These are phyloP conservation scores for Dispira simplex DNA, from an alignment of 192 early-diverging fungal species.

Conservation along the genomic window DNA sequence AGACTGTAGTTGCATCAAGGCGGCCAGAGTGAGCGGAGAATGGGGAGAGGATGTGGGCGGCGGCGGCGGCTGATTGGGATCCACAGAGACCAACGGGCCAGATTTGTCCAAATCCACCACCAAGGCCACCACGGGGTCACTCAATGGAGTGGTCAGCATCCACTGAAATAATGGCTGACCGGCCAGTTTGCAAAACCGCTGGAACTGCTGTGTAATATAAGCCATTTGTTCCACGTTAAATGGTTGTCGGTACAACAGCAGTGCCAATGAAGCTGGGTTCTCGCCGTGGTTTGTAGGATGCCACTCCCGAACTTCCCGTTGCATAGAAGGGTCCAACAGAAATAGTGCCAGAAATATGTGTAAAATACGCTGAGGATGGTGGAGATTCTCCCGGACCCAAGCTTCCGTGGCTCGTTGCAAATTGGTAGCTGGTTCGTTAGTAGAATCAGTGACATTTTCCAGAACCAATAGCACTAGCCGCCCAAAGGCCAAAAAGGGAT, in stretches of 20 bases:
- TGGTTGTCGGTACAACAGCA: slow-evolving; percentile 34
- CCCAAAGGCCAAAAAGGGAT: slow-evolving; percentile 35
- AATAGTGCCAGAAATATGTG: slow-evolving; percentile 18
- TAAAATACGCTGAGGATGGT: slow-evolving; percentile 18
- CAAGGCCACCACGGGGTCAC: background rate
- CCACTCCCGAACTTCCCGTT: slow-evolving; percentile 10
- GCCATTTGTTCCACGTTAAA: slow-evolving; percentile 53
- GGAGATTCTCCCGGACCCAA: slow-evolving; percentile 11
- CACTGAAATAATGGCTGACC: slow-evolving; percentile 1
- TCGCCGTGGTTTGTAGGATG: slow-evolving; percentile 18
- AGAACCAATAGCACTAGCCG: slow-evolving; percentile 66
- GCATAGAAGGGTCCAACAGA: slow-evolving; percentile 29
- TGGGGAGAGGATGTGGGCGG: too few species aligned
- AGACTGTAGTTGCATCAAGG: background rate
- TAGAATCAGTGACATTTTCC: slow-evolving; percentile 25
- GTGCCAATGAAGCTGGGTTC: slow-evolving; percentile 20
- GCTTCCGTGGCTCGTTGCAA: slow-evolving; percentile 12
- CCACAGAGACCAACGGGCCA: background rate
- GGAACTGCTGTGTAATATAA: slow-evolving; percentile 43
- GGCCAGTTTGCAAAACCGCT: background rate
- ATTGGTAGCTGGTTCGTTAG: slow-evolving; percentile 9
- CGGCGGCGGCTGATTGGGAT: too few species aligned
- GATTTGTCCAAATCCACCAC: background rate
- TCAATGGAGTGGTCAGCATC: background rate
- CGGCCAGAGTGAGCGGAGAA: background rate